These are phyloP conservation scores for Beauveria brongniartii DNA, from an alignment of 2,329 filamentous ascomycete species.

Conservation along the genomic window DNA sequence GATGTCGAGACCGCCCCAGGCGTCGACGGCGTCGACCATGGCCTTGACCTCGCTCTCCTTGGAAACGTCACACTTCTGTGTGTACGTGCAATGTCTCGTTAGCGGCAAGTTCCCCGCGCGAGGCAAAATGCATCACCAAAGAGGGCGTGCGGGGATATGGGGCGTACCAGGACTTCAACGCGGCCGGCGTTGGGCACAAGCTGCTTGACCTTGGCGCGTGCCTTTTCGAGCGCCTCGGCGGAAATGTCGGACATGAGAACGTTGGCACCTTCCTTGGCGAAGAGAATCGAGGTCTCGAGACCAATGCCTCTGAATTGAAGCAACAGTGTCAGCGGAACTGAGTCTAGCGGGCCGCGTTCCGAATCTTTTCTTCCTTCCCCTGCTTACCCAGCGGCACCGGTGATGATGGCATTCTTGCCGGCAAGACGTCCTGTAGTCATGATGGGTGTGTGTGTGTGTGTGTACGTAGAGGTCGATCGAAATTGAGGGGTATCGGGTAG, in stretches of 20 bases:
- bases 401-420: constrained; percentile 64
- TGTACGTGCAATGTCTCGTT: not conserved
- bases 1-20: constrained; percentile 81
- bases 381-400: constrained; percentile 75
- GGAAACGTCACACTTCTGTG: constrained; percentile 61
- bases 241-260: constrained; percentile 85
- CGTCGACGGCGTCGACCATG: constrained; percentile 65
- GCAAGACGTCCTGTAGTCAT: constrained; percentile 38
- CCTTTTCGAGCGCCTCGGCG: constrained; percentile 66
- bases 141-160: not conserved
- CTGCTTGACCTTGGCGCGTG: constrained; percentile 65
- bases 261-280: constrained; percentile 78
- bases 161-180: constrained; percentile 49
- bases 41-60: constrained; percentile 73
- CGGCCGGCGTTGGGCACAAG: constrained; percentile 54
- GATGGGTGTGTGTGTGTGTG: not conserved
- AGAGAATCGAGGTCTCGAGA: constrained; percentile 84
- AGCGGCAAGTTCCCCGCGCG: not conserved
- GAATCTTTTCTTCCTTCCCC: not conserved
- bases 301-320: constrained; percentile 67
- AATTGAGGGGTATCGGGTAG: constrained; percentile 3
- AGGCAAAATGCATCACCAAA: too few relatives aligned
- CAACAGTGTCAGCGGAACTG: not conserved
- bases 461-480: not conserved
- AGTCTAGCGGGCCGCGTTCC: not conserved